Evolutionary conservation across 2,329 filamentous ascomycete genomes (phyloP).

Genomic region (Periglandula ipomoeae): DNA sequence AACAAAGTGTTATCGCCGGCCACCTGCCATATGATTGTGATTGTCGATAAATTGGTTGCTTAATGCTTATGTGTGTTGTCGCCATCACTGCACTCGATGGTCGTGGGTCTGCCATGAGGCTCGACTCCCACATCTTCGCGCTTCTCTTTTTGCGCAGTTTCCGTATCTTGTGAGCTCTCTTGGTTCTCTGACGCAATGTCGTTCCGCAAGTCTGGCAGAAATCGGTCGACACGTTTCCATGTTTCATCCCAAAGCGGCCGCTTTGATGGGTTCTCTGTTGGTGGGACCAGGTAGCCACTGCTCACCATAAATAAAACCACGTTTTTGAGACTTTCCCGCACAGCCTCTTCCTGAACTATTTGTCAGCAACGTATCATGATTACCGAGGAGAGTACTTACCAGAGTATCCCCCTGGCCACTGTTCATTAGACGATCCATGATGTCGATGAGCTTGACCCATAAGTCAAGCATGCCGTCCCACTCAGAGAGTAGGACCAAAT

Average conservation of each 20-base stretch:
- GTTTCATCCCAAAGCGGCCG: constrained; percentile 53
- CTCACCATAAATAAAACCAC: constrained; percentile 91
- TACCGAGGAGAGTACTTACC: constrained; percentile 51
- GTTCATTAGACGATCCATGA: constrained; percentile 95
- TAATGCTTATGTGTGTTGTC: neutral
- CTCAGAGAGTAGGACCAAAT: constrained; percentile 73
- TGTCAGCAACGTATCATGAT: too few relatives aligned
- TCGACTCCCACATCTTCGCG: neutral
- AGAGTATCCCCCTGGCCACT: constrained; percentile 85
- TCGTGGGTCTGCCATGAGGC: neutral
- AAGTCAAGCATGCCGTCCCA: constrained; percentile 86
- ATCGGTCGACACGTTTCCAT: constrained; percentile 57
- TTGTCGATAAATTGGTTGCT: neutral
- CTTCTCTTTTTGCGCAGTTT: neutral
- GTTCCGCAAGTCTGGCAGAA: constrained; percentile 49
- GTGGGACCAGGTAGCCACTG: constrained; percentile 72
- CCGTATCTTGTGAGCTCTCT: neutral
- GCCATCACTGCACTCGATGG: neutral
- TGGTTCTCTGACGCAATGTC: constrained; percentile 46
- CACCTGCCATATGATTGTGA: neutral
- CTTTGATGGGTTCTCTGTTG: constrained; percentile 45
- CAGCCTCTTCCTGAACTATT: constrained; percentile 71
- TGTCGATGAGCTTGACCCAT: constrained; percentile 85
- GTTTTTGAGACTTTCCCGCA: constrained; percentile 92
- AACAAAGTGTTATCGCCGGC: neutral